Base-by-base conservation (phyloP, 2,329 filamentous ascomycete genomes). In the Cercospora sp. region DNA sequence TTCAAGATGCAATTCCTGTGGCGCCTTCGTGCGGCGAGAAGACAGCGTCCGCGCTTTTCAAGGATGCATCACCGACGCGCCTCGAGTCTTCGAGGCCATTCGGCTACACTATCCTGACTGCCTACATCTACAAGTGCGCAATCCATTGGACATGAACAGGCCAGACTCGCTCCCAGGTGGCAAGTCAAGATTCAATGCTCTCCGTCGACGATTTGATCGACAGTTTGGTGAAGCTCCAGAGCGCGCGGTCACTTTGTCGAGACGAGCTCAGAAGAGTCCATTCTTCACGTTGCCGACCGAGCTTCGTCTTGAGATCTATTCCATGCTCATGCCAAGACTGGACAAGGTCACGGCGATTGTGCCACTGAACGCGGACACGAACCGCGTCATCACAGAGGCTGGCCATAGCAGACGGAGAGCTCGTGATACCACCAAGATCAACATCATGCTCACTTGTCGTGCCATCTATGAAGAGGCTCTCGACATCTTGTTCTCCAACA, bases 231-330 rank as follows among this genome's bases (percentile, higher is more conserved):
- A 63, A 9, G 16, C 34, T 9, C 37, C 55, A 5, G 40, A 66
- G 16, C 18, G 61, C 13, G 51, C 49, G n/a, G 32, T 55, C n/a
- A 51, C 43, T 10, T 49, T 32, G 28, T 30, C 64, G 26, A 55
- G 40, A 13, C 45, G 37, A 21, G 10, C 16, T 0, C 74, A 70
- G 26, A 68, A 68, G 16, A 77, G 71, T 49, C 69, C 71, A 12
- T 72, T 83, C 65, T 81, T 83, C 77, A 75, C 71, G 16, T 82
- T 91, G 1, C 85, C 90, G 26, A 82, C 83, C 2, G 89, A 91
- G 73, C 81, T 91, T 4, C 84, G 85, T 28, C 85, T 90, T 60
- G 83, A 90, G 74, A 85, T 91, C 34, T 86, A 83, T 75, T 70
- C 73, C 32, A 73, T 76, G 32, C 76, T 83, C 30, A 76, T 84